Base-by-base conservation (phyloP, 179 eudicot genomes). In the Silene vulgaris region DNA sequence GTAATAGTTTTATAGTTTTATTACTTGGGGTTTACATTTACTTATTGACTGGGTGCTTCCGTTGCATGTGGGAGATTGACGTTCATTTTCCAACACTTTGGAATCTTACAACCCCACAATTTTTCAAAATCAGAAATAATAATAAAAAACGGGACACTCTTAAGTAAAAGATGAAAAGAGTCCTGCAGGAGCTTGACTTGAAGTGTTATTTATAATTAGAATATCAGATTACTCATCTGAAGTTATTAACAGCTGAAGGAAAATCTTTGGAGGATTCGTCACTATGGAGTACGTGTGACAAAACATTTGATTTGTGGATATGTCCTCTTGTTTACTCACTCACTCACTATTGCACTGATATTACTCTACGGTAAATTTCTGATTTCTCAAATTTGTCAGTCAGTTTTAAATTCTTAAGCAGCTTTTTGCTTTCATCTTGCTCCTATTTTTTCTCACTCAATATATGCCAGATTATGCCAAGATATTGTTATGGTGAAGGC, bases 291-390 rank as follows among this genome's bases (percentile, higher is more conserved):
- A 89, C 98, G 66, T 32, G 52, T 79, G 90, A 80, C 78, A 96
- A 96, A 88, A 83, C 79, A 12, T 96, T 88, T 85, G 97, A 90
- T 72, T 74, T 78, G 37, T 96, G 99, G 99, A 93, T 96, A 82
- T 89, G 98, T 75, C 91, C 90, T 56, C 94, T 96, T 77, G 92
- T 88, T 75, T 86, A 88, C 86, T 90, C 93, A 19, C 89, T 96
- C 59, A 84, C 89, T 74, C 86, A 90, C 74, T 84, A 87, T 76
- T 93, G 93, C 77, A 87, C 87, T 85, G 99, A 96, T 80, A 77
- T 78, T 59, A 88, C 87, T 79, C 82, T 96, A 77, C 89, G 99
- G 99, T 96, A 81, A 52, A 64, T 57, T 71, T 43, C 45, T 74
- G 11, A 21, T 56, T 20, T 57, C 32, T 48, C n/a, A 40, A 28